Base-by-base conservation (phyloP, 2,329 filamentous ascomycete genomes). In the Calonectria pseudoreteaudii region DNA sequence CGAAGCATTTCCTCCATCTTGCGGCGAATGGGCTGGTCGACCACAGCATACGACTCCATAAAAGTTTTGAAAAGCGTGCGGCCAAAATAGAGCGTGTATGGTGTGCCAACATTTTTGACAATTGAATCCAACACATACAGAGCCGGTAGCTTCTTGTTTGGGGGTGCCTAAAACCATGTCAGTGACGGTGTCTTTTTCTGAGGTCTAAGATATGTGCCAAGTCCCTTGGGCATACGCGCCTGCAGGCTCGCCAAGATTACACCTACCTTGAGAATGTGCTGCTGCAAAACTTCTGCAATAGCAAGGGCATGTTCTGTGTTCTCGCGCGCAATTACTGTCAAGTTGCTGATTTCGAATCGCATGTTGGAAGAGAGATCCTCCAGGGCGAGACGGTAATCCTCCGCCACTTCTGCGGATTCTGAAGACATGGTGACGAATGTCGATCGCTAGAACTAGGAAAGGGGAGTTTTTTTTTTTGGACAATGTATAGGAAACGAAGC, bases 81-180 rank as follows among this genome's bases (percentile, higher is more conserved):
- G 67, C 96, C 95, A 77, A 99, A 94, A 84, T 98, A 98, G 16
- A 98, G 90, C 0, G 96, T 98, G 85, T 99, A 99, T 10, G 97
- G 97, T 0, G 96, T 98, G 74, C 97, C 97, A 75, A 99, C 95
- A 87, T 99, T 98, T 86, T 99, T 99, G 83, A 98, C 96, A 75
- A 99, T 96, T 20, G 96, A 98, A 86, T 99, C 97, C 82, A 99
- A 93, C 77, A 99, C 95, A 86, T 98, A 99, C 34, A 99, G 90
- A n/a, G 97, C 95, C 23, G 97, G 96, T 3, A 99, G 88, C 83
- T 98, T 99, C 84, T 95, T 96, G 74, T 92, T 90, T 49, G 97
- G 95, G 58, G 95, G 91, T 69, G 94, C 95, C 97, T 99, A 86
- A 77, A 65, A 66, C 56, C 72, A 74, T 50, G 81, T 90, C 80